Conservation (phyloP, 805 yeast genomes). For the Debaryomyces tyrocola region DNA sequence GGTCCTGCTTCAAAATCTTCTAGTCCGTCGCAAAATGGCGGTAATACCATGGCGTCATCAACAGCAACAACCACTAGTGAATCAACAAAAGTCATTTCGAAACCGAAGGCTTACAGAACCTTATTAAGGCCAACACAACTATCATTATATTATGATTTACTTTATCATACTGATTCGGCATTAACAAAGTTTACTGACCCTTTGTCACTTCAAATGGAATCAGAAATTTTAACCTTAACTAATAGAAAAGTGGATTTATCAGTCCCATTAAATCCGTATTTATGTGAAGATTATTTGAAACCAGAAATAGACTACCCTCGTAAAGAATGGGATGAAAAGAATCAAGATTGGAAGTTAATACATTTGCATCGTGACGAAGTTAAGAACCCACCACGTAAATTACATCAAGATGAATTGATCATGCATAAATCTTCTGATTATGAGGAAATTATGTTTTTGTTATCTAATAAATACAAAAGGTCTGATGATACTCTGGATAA, state of each 20-base stretch:
- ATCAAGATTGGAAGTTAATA: constrained; percentile 28
- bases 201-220: constrained; percentile 77
- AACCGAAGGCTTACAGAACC: constrained; percentile 76
- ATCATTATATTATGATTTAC: constrained; percentile 80
- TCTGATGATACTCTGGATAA: constrained; percentile 39
- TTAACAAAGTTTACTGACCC: constrained; percentile 77
- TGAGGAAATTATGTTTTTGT: constrained; percentile 78
- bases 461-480: constrained; percentile 39
- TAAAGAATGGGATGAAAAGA: constrained; percentile 41
- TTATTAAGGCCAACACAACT: constrained; percentile 77
- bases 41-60: constrained; percentile 7
- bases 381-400: constrained; percentile 31
- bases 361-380: constrained; percentile 34
- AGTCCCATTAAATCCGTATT: constrained; percentile 71
- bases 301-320: constrained; percentile 52
- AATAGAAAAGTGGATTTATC: constrained; percentile 74
- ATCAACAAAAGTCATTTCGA: constrained; percentile 20
- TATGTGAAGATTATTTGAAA: constrained; percentile 42
- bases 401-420: constrained; percentile 43
- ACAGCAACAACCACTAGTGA: constrained; percentile 4
- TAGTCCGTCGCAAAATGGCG: constrained; percentile 1
- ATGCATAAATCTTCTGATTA: constrained; percentile 75
- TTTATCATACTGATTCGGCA: constrained; percentile 76
- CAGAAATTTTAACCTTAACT: constrained; percentile 80
- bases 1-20: constrained; percentile 8